Evolutionary conservation across 441 rosid species (phyloP).

Genomic region (Corymbia citriodora): DNA sequence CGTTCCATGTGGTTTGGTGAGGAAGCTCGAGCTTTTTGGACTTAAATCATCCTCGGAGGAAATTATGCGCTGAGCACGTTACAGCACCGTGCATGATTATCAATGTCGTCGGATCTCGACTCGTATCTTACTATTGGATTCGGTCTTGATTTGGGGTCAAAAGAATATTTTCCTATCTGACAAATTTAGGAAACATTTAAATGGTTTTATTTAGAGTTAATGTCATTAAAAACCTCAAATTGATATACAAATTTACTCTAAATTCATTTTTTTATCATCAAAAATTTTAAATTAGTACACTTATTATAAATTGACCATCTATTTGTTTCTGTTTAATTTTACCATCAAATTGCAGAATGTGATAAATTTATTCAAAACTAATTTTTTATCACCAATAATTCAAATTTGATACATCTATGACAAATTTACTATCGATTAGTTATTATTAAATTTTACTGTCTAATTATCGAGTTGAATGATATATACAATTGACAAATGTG

Average conservation of each 20-base stretch:
- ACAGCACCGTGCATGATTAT: neutral
- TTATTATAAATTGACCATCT: no score
- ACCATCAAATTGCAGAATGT: rapidly evolving
- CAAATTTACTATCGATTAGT: no score
- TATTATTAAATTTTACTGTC: no score
- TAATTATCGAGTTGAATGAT: no score
- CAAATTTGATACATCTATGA: rapidly evolving
- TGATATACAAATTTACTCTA: no score
- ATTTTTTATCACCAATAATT: no score
- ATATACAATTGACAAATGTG: no score
- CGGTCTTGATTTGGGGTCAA: neutral
- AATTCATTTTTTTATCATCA: no score
- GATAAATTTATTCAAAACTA: no score
- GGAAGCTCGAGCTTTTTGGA: neutral
- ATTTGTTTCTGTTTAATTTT: no score
- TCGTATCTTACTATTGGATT: neutral
- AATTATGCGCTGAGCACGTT: neutral
- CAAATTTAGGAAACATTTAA: neutral
- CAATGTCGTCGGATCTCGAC: neutral
- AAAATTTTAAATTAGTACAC: no score
- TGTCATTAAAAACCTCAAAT: no score
- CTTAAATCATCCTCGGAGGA: neutral
- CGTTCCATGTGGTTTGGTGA: neutral
- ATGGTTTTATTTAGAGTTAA: neutral
- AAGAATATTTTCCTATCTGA: neutral